Evolutionary conservation across 306 rosid genomes (phyloP).

Genomic region (Prunus armeniaca): DNA sequence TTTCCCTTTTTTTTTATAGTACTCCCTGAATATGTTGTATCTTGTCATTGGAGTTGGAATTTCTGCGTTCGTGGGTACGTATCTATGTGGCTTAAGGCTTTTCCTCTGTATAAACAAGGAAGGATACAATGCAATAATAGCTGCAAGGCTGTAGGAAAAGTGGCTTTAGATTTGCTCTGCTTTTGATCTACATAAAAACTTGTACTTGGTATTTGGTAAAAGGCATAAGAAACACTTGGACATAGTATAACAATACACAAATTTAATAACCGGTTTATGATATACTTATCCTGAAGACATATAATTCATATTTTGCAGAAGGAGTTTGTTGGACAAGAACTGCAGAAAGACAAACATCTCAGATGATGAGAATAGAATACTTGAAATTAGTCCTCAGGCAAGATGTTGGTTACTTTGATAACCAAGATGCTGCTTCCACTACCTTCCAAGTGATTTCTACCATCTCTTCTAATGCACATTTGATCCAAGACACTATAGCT

Average conservation of each 20-base stretch:
- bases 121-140: too few relatives aligned
- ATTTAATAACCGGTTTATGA: too few relatives aligned
- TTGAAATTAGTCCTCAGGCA: conserved; percentile 50
- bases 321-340: conserved; percentile 68
- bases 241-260: too few relatives aligned
- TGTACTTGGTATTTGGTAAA: too few relatives aligned
- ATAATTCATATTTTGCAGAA: conserved; percentile 21
- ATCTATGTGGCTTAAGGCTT: neutral
- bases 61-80: conserved; percentile 52
- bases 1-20: conserved; percentile 27
- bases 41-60: conserved; percentile 52
- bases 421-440: conserved; percentile 22
- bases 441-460: conserved; percentile 48
- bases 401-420: conserved; percentile 59
- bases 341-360: conserved; percentile 57
- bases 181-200: too few relatives aligned
- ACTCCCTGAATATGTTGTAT: conserved; percentile 49
- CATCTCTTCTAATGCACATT: conserved; percentile 51
- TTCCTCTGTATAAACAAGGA: neutral
- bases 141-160: too few relatives aligned
- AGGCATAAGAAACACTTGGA: too few relatives aligned
- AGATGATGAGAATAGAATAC: conserved; percentile 50
- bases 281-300: too few relatives aligned
- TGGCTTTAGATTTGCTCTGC: too few relatives aligned
- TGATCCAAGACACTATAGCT: conserved; percentile 48